These are phyloP conservation scores for Solanum pimpinellifolium DNA, from an alignment of 257 asterid species.

Conservation along the genomic window DNA sequence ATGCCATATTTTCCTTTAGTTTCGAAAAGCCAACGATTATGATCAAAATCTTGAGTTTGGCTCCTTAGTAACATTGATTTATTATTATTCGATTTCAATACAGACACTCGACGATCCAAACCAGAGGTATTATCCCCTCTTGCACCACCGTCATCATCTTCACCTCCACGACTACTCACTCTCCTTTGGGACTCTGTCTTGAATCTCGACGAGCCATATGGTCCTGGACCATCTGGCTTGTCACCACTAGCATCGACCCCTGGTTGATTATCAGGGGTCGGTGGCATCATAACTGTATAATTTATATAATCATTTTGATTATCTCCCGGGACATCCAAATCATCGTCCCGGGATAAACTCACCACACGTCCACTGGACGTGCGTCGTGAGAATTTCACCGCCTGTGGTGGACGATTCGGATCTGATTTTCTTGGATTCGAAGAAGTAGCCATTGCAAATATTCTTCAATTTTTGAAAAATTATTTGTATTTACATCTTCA, in stretches of 20 bases:
- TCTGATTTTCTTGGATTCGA: slow-evolving; percentile 19
- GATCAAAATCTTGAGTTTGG: slow-evolving; percentile 92
- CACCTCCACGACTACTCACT: slow-evolving; percentile 3
- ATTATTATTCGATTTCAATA: slow-evolving; percentile 41
- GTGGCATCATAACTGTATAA: slow-evolving; percentile 88
- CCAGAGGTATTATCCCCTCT: slow-evolving; percentile 8
- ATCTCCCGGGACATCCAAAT: slow-evolving; percentile 27
- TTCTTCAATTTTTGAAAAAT: neutral
- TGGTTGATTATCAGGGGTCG: slow-evolving; percentile 91
- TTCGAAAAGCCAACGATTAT: slow-evolving; percentile 85
- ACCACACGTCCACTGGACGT: slow-evolving; percentile 66
- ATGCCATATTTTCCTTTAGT: slow-evolving; percentile 90
- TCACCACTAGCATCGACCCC: slow-evolving; percentile 40
- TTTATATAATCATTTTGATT: slow-evolving; percentile 42
- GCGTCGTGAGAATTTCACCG: slow-evolving; percentile 62
- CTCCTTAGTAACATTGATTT: slow-evolving; percentile 77
- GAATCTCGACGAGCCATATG: slow-evolving; percentile 37
- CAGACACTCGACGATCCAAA: slow-evolving; percentile 60
- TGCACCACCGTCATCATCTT: slow-evolving; percentile 11
- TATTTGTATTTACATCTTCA: neutral
- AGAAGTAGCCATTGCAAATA: slow-evolving; percentile 25
- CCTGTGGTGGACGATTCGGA: slow-evolving; percentile 20
- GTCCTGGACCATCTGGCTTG: slow-evolving; percentile 67
- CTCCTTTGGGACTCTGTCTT: slow-evolving; percentile 28
- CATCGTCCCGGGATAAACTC: slow-evolving; percentile 67